These are phyloP conservation scores for Sordariomycetes sp. DNA, from an alignment of 2,329 filamentous ascomycete species.

Conservation along the genomic window DNA sequence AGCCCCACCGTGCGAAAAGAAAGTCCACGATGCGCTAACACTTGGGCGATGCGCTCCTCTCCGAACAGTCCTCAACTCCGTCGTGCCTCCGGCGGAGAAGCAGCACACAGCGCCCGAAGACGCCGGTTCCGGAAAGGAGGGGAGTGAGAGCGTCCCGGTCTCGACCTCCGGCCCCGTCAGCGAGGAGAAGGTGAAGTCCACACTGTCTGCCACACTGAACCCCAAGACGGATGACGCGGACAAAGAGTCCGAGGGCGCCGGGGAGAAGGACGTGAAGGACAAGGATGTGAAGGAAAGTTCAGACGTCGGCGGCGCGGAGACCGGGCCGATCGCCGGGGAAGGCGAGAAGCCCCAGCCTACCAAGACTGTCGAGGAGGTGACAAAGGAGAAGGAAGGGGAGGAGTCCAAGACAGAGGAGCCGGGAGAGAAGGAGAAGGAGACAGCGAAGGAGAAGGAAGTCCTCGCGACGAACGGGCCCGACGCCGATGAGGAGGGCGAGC, in stretches of 20 bases:
- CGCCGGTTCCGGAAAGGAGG: conserved; percentile 9
- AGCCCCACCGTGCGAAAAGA: not conserved
- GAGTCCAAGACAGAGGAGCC: not conserved
- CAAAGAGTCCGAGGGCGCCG: conserved; percentile 2
- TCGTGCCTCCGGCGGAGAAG: conserved; percentile 4
- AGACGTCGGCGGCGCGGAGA: not conserved
- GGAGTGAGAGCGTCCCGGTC: conserved; percentile 11
- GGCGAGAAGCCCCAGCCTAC: conserved; percentile 1
- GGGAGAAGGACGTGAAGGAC: not conserved
- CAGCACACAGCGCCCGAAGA: conserved; percentile 13
- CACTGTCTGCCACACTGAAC: conserved; percentile 6
- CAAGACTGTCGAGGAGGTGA: conserved; percentile 7
- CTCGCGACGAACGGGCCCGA: conserved; percentile 3
- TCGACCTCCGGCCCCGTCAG: conserved; percentile 18
- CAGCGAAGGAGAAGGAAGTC: conserved; percentile 5
- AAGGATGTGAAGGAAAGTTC: not conserved
- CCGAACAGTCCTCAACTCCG: conserved; percentile 9
- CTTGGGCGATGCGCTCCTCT: conserved; percentile 9
- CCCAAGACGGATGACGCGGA: not conserved
- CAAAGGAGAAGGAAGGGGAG: conserved; percentile 9
- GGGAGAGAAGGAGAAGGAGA: not conserved
- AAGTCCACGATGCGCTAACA: conserved; percentile 15
- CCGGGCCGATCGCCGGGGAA: not conserved
- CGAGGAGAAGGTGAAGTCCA: conserved; percentile 19
- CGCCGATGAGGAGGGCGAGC: conserved; percentile 3